These are phyloP conservation scores for Candida schatavii DNA, from an alignment of 805 yeast species.

Conservation along the genomic window DNA sequence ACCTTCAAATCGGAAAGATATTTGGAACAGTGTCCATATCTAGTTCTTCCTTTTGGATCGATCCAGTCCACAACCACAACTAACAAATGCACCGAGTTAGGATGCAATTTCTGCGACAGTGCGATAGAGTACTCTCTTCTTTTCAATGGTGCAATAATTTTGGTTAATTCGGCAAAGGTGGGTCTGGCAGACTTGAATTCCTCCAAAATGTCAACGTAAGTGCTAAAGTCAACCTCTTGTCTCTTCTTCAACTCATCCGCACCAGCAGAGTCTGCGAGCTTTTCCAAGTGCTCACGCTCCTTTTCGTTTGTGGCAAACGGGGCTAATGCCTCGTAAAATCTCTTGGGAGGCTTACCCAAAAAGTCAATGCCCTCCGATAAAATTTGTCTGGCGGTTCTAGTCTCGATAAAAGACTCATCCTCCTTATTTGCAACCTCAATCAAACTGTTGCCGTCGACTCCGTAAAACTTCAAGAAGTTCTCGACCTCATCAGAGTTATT, in stretches of 20 bases:
- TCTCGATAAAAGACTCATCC: conserved; percentile 54
- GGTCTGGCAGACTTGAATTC: conserved; percentile 85
- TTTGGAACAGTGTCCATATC: conserved; percentile 94
- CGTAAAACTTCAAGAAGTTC: conserved; percentile 68
- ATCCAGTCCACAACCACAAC: conserved; percentile 97
- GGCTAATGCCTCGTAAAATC: conserved; percentile 83
- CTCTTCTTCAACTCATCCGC: conserved; percentile 79
- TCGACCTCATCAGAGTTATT: conserved; percentile 65
- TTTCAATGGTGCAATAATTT: conserved; percentile 79
- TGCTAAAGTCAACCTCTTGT: conserved; percentile 78
- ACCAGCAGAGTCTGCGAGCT: conserved; percentile 73
- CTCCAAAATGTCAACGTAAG: conserved; percentile 77
- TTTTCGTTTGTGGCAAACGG: conserved; percentile 65
- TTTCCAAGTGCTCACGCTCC: conserved; percentile 60
- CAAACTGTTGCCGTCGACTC: conserved; percentile 63
- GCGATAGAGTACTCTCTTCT: conserved; percentile 98
- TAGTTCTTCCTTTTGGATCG: conserved; percentile 77
- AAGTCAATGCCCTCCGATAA: conserved; percentile 79
- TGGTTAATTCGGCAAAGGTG: conserved; percentile 61
- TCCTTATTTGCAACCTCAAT: conserved; percentile 73
- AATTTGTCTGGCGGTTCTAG: conserved; percentile 79
- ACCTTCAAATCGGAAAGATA: conserved; percentile 74
- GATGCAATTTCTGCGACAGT: conserved; percentile 89
- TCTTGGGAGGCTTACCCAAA: conserved; percentile 94
- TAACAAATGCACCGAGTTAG: conserved; percentile 84